These are phyloP conservation scores for Serpula lacrymans DNA, from an alignment of 768 basidiomycete species.

Conservation along the genomic window DNA sequence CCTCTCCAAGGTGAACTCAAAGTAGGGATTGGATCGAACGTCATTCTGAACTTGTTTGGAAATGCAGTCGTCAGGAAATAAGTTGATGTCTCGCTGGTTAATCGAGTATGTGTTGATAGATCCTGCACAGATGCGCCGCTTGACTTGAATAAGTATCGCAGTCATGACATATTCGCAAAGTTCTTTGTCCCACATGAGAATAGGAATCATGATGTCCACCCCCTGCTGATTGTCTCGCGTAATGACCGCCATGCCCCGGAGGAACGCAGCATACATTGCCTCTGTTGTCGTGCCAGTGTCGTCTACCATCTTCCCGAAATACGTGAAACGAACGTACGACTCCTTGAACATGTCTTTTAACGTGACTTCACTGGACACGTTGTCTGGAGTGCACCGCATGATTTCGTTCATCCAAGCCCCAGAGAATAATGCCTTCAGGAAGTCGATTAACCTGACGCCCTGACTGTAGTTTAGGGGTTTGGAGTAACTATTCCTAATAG, in stretches of 20 bases:
- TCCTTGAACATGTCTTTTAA: conserved; percentile 19
- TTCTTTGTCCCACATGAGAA: conserved; percentile 14
- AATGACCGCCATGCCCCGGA: conserved; percentile 24
- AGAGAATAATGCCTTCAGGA: conserved; percentile 17
- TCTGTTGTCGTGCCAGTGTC: conserved; percentile 14
- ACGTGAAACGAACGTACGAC: conserved; percentile 27
- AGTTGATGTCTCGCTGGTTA: conserved; percentile 3
- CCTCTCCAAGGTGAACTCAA: too few species aligned
- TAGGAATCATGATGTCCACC: conserved; percentile 24
- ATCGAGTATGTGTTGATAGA: conserved; percentile 3
- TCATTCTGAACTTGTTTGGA: background rate
- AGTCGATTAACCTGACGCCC: conserved; percentile 17
- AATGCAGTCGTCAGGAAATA: conserved; percentile 7
- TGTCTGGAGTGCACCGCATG: conserved; percentile 20
- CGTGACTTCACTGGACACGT: conserved; percentile 4
- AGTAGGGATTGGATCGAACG: too few species aligned
- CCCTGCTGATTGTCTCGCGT: conserved; percentile 8
- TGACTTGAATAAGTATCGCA: conserved; percentile 18
- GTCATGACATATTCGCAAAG: conserved; percentile 12
- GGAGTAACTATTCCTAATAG: conserved; percentile 3
- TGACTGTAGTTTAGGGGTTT: conserved; percentile 15
- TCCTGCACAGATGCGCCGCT: conserved; percentile 6
- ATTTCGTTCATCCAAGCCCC: conserved; percentile 10
- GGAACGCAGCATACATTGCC: conserved; percentile 17
- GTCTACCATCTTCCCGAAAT: conserved; percentile 23